These are phyloP conservation scores for Lupinus albus DNA, from an alignment of 306 rosid genomes.

Conservation along the genomic window DNA sequence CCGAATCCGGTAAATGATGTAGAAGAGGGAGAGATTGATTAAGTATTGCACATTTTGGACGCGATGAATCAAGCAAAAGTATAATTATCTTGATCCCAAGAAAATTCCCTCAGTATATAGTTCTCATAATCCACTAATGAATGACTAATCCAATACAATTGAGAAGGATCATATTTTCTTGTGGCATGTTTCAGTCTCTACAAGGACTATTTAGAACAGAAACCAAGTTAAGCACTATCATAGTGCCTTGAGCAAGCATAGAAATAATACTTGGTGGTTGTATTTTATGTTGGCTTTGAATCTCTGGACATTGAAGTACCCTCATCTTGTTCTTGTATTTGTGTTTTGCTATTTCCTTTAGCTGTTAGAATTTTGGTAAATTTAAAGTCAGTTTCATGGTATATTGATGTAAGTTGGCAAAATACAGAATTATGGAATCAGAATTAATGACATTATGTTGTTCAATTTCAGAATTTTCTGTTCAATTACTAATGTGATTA, in stretches of 20 bases:
- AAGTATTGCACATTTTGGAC: slow-evolving; percentile 37
- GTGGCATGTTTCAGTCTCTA: slow-evolving; percentile 23
- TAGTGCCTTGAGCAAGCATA: not conserved
- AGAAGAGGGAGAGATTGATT: slow-evolving; percentile 87
- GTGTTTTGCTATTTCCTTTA: slow-evolving; percentile 22
- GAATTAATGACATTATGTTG: not conserved
- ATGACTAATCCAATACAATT: slow-evolving; percentile 17
- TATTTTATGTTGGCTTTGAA: slow-evolving; percentile 2
- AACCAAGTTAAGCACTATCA: not conserved
- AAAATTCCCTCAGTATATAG: slow-evolving; percentile 30
- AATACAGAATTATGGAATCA: not conserved
- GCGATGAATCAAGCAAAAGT: slow-evolving; percentile 21
- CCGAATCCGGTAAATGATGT: slow-evolving; percentile 63
- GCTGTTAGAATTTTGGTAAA: not conserved
- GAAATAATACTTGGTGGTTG: not conserved
- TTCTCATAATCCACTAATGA: slow-evolving; percentile 13
- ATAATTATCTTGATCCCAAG: slow-evolving; percentile 33
- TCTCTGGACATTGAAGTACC: slow-evolving; percentile 19
- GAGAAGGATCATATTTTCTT: slow-evolving; percentile 18
- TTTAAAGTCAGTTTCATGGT: not conserved
- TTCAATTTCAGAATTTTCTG: not conserved
- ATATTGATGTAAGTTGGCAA: not conserved
- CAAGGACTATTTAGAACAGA: slow-evolving; percentile 22
- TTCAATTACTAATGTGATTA: not conserved
- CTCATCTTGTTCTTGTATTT: slow-evolving; percentile 31